Evolutionary conservation across 1,139 yeast species (phyloP).

Genomic region (Geotrichum citri-aurantii): DNA sequence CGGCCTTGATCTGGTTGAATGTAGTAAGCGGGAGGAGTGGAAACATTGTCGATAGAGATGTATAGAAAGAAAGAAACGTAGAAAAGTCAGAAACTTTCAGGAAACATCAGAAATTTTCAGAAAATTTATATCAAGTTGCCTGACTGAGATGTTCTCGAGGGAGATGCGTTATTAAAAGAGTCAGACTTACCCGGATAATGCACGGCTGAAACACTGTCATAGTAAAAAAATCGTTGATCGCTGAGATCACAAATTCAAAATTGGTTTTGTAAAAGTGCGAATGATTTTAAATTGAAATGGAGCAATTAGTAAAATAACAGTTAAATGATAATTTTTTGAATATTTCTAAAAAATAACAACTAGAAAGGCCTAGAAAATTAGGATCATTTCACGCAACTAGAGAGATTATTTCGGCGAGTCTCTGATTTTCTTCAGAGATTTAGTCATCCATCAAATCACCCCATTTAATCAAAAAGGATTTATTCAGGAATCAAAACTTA

Average conservation of each 20-base stretch:
- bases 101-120: neutral
- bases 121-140: neutral
- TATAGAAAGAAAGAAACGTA: neutral
- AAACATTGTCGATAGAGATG: constrained; percentile 27
- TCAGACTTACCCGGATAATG: neutral
- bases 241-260: neutral
- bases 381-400: too few relatives aligned
- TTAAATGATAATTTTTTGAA: too few relatives aligned
- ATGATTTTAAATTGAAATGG: too few relatives aligned
- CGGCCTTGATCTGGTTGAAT: constrained; percentile 24
- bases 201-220: neutral
- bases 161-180: neutral
- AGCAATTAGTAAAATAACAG: too few relatives aligned
- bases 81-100: neutral
- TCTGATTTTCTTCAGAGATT: too few relatives aligned
- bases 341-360: too few relatives aligned
- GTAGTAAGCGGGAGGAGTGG: constrained; percentile 44
- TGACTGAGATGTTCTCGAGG: neutral
- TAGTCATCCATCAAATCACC: too few relatives aligned
- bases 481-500: too few relatives aligned
- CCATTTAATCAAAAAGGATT: too few relatives aligned
- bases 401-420: too few relatives aligned
- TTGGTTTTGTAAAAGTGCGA: too few relatives aligned
- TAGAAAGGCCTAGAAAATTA: too few relatives aligned
- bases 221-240: neutral